A percentile compares a stretch with the other conserved stretches of the same genome.
These are phyloP conservation scores for Kluyveromyces wickerhamii DNA, from an alignment of 805 yeast species.

Conservation along the genomic window DNA sequence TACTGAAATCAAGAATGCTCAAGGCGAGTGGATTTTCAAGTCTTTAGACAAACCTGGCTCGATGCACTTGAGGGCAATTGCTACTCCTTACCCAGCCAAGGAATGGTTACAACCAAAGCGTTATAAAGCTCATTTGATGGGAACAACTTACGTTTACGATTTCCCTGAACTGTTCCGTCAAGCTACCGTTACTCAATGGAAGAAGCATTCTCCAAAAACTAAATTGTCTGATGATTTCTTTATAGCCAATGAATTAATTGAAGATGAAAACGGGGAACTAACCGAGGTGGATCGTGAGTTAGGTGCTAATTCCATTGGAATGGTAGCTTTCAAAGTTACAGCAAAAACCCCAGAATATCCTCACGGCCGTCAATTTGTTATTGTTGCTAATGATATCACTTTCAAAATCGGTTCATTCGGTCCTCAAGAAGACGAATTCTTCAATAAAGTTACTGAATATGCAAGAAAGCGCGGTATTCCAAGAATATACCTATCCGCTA, in stretches of 20 bases:
- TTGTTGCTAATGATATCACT: constrained; percentile 95
- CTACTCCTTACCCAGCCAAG: constrained; percentile 95
- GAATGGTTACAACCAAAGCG: constrained; percentile 98
- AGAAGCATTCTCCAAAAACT: constrained; percentile 44
- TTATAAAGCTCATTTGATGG: constrained; percentile 96
- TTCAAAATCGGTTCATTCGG: constrained; percentile 98
- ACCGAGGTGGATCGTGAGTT: constrained; percentile 92
- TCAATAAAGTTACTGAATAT: constrained; percentile 84
- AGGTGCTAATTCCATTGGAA: constrained; percentile 92
- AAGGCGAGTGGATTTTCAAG: constrained; percentile 96
- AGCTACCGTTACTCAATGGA: constrained; percentile 83
- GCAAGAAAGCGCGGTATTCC: constrained; percentile 92
- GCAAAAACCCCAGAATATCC: constrained; percentile 97
- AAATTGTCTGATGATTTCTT: constrained; percentile 62
- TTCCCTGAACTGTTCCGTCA: constrained; percentile 98
- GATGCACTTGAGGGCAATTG: constrained; percentile 94
- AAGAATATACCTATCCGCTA: constrained; percentile 90
- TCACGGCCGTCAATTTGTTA: constrained; percentile 84
- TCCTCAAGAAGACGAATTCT: constrained; percentile 89
- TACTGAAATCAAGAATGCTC: constrained; percentile 85
- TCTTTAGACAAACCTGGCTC: constrained; percentile 92
- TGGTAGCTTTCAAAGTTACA: constrained; percentile 90
- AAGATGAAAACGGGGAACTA: constrained; percentile 67
- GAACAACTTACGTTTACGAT: constrained; percentile 96
- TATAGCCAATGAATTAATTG: constrained; percentile 70